Conservation (phyloP, 1,139 yeast species). For the Saccharomyces hybrid region DNA sequence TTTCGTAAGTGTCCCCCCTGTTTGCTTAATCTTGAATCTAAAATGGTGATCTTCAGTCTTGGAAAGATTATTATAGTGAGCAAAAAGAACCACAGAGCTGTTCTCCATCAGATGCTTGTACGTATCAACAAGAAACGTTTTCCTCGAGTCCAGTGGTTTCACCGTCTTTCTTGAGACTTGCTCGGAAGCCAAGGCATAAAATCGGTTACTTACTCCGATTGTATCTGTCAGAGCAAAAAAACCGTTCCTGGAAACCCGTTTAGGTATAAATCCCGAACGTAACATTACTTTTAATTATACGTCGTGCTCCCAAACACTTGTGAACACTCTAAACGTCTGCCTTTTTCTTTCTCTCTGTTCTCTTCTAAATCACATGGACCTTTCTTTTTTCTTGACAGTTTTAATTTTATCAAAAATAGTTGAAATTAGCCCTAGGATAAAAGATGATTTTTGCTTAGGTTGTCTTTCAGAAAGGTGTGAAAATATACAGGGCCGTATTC, state of each 20-base stretch:
- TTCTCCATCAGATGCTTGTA: conserved; percentile 65
- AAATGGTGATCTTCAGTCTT: conserved; percentile 59
- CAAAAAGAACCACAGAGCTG: conserved; percentile 62
- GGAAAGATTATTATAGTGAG: conserved; percentile 76
- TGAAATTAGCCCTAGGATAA: no score
- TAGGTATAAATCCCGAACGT: background rate
- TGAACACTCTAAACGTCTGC: no score
- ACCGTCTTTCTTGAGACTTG: conserved; percentile 32
- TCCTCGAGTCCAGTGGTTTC: conserved; percentile 56
- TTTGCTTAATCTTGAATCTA: conserved; percentile 52
- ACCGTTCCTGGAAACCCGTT: background rate
- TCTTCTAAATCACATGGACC: background rate
- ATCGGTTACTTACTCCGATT: background rate
- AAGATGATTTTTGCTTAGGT: no score
- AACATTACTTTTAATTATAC: background rate
- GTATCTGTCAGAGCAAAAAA: background rate
- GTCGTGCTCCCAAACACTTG: no score
- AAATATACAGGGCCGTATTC: no score
- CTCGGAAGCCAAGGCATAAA: background rate
- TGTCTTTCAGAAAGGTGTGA: no score
- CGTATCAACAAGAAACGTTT: conserved; percentile 74
- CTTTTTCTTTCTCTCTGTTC: background rate
- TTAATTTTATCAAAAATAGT: no score
- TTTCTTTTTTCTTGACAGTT: background rate
- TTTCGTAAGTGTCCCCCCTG: conserved; percentile 62